phyloP scores from a whole-genome alignment of 345 rosid genomes.

The Erodium maritimum region DNA sequence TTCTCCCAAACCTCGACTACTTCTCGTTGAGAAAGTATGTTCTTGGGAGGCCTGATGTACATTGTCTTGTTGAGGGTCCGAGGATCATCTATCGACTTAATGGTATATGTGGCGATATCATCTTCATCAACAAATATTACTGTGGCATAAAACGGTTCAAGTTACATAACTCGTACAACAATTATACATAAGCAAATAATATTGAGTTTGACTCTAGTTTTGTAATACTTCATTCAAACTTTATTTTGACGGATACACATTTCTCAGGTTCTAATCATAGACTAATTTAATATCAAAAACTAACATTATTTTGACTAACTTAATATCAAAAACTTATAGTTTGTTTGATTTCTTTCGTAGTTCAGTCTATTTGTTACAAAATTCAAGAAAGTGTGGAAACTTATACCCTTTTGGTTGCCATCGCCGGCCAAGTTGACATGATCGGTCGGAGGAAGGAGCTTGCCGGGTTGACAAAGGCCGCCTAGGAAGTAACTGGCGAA shows the following conservation, averaged over 20 bases:
- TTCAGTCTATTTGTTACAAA: no score
- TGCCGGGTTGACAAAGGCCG: slow-evolving; percentile 40
- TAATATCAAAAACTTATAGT: neutral
- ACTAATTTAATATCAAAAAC: no score
- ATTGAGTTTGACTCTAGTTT: no score
- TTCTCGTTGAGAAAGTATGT: slow-evolving; percentile 39
- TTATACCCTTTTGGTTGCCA: slow-evolving; percentile 31
- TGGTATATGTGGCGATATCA: slow-evolving; percentile 37
- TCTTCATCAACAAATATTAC: slow-evolving; percentile 49
- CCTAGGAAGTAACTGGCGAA: slow-evolving; percentile 50
- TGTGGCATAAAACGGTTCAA: slow-evolving; percentile 4
- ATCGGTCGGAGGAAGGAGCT: slow-evolving; percentile 36
- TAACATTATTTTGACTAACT: no score
- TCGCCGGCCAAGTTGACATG: slow-evolving; percentile 32
- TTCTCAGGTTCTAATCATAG: no score
- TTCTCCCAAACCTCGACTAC: slow-evolving; percentile 47
- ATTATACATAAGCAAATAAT: no score
- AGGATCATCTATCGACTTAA: slow-evolving; percentile 30
- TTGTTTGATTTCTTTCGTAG: no score
- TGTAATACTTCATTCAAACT: neutral
- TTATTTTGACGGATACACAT: neutral
- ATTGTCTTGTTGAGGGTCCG: slow-evolving; percentile 39
- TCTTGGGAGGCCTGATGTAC: slow-evolving; percentile 32
- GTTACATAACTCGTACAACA: neutral
- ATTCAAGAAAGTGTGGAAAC: no score